A percentile compares a stretch with the other conserved stretches of the same genome.
Conservation (phyloP, 2,329 filamentous ascomycete genomes). For the Trichophyton simii region DNA sequence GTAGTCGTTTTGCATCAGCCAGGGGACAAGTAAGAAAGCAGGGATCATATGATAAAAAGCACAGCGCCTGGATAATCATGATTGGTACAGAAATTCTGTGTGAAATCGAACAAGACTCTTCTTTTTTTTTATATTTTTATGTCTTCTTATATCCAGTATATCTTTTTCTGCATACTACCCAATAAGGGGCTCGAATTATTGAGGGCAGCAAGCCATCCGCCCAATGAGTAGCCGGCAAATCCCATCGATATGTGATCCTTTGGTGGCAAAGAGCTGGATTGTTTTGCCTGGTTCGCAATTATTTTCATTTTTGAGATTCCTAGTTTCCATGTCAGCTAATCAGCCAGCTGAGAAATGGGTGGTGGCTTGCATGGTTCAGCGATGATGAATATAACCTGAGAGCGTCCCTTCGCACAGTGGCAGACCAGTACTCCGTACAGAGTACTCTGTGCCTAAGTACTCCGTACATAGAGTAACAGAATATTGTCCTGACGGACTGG, state of each 20-base stretch:
- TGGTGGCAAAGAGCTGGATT: neutral
- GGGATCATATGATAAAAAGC: neutral
- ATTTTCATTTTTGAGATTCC: neutral
- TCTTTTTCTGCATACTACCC: neutral
- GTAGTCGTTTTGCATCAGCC: neutral
- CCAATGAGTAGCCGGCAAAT: neutral
- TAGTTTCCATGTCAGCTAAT: neutral
- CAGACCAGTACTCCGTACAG: too few relatives aligned
- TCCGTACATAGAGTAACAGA: neutral
- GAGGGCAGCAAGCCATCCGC: neutral
- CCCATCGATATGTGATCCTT: neutral
- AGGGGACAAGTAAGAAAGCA: conserved; percentile 1
- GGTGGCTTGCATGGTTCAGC: conserved; percentile 1
- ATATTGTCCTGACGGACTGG: neutral
- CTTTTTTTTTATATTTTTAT: neutral
- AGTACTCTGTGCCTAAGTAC: neutral
- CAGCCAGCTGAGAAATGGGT: neutral
- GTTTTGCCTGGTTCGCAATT: neutral
- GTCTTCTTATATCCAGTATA: neutral
- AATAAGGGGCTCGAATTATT: neutral
- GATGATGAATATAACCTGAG: neutral
- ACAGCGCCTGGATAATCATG: neutral
- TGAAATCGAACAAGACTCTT: neutral
- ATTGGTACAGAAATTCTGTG: neutral
- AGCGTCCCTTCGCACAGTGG: too few relatives aligned